These are phyloP conservation scores for Phyllosticta citriasiana DNA, from an alignment of 2,329 filamentous ascomycete genomes.

Conservation along the genomic window DNA sequence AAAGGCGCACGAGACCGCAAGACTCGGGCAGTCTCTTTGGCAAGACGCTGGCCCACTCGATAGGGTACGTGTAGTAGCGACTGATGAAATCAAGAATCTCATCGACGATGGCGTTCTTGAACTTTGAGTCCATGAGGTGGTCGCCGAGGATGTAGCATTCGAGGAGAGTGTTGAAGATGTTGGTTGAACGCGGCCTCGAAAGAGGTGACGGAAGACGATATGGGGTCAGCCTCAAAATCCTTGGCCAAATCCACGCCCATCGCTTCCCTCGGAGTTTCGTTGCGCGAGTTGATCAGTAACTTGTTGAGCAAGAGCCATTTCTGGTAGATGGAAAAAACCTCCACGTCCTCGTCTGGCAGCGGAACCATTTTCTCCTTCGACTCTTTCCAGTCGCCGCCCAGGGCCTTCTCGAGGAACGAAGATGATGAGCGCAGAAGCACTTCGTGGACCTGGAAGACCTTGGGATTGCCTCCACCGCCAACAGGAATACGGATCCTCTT, in stretches of 20 bases:
- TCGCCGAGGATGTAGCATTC: constrained; percentile 13
- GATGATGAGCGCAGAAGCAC: neutral
- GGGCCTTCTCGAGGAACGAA: constrained; percentile 5
- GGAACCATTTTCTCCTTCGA: neutral
- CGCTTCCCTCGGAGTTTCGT: neutral
- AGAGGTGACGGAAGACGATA: neutral
- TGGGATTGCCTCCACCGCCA: neutral
- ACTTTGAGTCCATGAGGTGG: constrained; percentile 8
- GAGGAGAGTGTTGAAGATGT: neutral
- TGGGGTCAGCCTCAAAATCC: neutral
- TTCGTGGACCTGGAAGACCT: constrained; percentile 1
- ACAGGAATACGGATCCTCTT: neutral
- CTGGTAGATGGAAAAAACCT: constrained; percentile 6
- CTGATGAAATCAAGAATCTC: constrained; percentile 7
- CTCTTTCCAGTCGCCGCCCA: constrained; percentile 9
- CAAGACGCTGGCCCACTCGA: neutral
- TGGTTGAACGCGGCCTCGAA: neutral
- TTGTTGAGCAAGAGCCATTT: constrained; percentile 6
- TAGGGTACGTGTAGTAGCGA: neutral
- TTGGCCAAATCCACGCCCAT: neutral
- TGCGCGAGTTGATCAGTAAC: neutral
- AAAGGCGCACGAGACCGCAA: neutral
- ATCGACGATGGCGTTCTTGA: constrained; percentile 13
- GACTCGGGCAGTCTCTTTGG: neutral
- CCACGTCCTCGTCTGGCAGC: constrained; percentile 4